phyloP scores from a whole-genome alignment of 805 yeast species.

The Candida sphagnicola region DNA sequence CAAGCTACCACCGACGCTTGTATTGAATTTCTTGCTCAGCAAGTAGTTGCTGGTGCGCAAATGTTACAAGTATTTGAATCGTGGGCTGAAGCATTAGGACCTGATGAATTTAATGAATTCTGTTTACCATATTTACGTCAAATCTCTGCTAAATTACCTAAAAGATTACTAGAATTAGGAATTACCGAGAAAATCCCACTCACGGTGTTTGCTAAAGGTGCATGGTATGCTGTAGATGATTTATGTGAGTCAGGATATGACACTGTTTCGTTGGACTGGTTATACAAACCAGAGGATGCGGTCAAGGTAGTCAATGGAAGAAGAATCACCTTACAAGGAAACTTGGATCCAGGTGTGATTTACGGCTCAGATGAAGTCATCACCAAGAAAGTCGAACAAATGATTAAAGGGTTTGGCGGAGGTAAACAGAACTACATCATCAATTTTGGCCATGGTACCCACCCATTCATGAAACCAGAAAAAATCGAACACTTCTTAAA shows the following conservation, averaged over 20 bases:
- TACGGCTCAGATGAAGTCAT: constrained; percentile 86
- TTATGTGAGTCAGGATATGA: constrained; percentile 79
- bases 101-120: constrained; percentile 81
- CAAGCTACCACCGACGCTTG: constrained; percentile 84
- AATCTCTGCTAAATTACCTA: constrained; percentile 66
- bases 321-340: constrained; percentile 88
- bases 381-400: constrained; percentile 72
- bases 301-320: constrained; percentile 63
- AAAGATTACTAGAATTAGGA: constrained; percentile 68
- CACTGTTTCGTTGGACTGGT: constrained; percentile 92
- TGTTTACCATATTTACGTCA: constrained; percentile 83
- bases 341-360: constrained; percentile 91
- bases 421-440: constrained; percentile 89
- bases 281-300: constrained; percentile 80
- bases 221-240: constrained; percentile 93
- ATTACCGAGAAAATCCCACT: constrained; percentile 71
- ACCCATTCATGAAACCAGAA: constrained; percentile 95
- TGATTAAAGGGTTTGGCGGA: constrained; percentile 92
- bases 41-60: constrained; percentile 97
- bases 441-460: constrained; percentile 98
- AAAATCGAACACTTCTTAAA: constrained; percentile 78
- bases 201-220: constrained; percentile 91
- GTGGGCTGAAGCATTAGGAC: constrained; percentile 97
- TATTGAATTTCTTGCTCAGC: constrained; percentile 87
- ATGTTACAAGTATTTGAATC: constrained; percentile 96